A percentile compares a stretch with the other conserved stretches of the same genome.
Evolutionary conservation across 23 red algal genomes (phyloP).

Genomic region (Gracilaria domingensis): DNA sequence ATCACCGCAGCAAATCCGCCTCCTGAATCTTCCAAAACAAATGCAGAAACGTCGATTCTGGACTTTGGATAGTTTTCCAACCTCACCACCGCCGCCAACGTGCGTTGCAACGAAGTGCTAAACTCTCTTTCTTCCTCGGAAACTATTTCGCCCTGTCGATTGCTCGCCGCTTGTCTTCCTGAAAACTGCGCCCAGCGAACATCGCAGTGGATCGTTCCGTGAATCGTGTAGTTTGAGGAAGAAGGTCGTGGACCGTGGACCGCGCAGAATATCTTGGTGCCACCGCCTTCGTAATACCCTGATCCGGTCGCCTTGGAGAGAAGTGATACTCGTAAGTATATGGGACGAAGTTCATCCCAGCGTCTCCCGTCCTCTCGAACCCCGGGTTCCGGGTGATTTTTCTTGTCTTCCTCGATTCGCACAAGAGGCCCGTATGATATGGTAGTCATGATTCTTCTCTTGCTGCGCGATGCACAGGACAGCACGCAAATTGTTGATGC

Average conservation of each 20-base stretch:
- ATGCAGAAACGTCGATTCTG: slow-evolving; percentile 59
- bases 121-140: slow-evolving; percentile 67
- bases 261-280: slow-evolving; percentile 74
- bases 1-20: slow-evolving; percentile 52
- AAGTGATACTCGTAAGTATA: slow-evolving; percentile 40
- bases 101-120: slow-evolving; percentile 34
- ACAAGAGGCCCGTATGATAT: slow-evolving; percentile 15
- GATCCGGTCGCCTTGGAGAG: slow-evolving; percentile 61
- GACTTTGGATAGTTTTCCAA: slow-evolving; percentile 68
- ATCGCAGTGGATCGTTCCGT: slow-evolving; percentile 54
- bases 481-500: neutral
- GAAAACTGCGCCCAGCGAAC: slow-evolving; percentile 75
- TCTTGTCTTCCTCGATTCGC: slow-evolving; percentile 5
- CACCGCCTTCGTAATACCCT: slow-evolving; percentile 61
- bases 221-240: slow-evolving; percentile 47
- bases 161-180: slow-evolving; percentile 13
- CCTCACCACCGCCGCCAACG: slow-evolving; percentile 18
- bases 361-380: slow-evolving; percentile 45
- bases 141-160: slow-evolving; percentile 25
- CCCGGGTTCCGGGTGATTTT: neutral
- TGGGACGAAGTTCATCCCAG: slow-evolving; percentile 65
- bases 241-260: slow-evolving; percentile 68
- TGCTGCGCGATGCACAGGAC: neutral
- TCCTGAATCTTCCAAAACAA: slow-evolving; percentile 73
- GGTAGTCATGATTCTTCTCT: neutral